Percentiles rank a stretch among this genome's conserved stretches.
Evolutionary conservation across 1,139 yeast species (phyloP).

Genomic region (Pichia sp.): DNA sequence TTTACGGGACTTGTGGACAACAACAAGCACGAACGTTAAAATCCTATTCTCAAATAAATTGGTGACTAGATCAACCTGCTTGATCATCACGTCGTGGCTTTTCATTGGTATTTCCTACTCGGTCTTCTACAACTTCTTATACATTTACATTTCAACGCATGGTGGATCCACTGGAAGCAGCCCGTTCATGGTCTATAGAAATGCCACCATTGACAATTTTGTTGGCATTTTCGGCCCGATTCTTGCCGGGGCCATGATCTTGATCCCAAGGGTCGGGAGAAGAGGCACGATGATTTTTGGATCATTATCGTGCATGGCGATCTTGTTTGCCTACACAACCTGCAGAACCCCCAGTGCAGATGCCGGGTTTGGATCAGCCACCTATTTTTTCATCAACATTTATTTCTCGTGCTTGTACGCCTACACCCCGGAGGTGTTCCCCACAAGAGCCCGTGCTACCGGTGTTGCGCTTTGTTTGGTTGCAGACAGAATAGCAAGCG

Average conservation of each 20-base stretch:
- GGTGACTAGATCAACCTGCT: constrained; percentile 38
- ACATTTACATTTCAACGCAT: constrained; percentile 42
- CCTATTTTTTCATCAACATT: constrained; percentile 47
- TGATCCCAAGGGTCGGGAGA: constrained; percentile 47
- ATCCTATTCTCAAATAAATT: constrained; percentile 39
- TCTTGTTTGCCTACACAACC: constrained; percentile 54
- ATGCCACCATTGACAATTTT: constrained; percentile 47
- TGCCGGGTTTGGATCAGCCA: constrained; percentile 49
- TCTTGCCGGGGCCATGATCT: constrained; percentile 44
- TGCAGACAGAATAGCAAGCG: constrained; percentile 45
- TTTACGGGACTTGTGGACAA: too few relatives aligned
- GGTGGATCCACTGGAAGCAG: constrained; percentile 42
- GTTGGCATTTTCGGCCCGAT: constrained; percentile 55
- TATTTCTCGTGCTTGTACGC: constrained; percentile 55
- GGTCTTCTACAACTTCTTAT: constrained; percentile 47
- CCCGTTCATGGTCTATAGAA: constrained; percentile 43
- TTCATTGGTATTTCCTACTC: constrained; percentile 51
- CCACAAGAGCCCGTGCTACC: constrained; percentile 51
- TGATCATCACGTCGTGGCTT: constrained; percentile 45
- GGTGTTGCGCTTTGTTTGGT: constrained; percentile 52
- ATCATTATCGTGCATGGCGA: constrained; percentile 51
- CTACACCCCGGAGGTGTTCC: constrained; percentile 57
- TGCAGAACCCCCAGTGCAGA: constrained; percentile 46
- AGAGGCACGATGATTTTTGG: constrained; percentile 54
- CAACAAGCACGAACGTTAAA: too few relatives aligned